phyloP scores from a whole-genome alignment of 192 early-diverging fungal genomes.

The Pilaira anomala region DNA sequence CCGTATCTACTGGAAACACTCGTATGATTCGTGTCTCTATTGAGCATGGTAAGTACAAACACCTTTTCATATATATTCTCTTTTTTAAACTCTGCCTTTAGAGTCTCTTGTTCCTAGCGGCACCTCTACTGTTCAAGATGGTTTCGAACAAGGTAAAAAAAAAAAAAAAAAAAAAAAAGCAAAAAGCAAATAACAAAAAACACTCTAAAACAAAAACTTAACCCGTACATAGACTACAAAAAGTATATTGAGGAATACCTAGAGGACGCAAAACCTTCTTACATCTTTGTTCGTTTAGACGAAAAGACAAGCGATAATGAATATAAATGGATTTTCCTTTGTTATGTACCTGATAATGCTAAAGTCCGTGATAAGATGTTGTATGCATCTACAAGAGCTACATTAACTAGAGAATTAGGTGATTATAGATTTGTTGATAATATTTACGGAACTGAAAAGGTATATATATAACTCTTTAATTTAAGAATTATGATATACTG shows the following conservation, averaged over 20 bases:
- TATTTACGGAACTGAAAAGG: slow-evolving; percentile 73
- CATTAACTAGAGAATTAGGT: slow-evolving; percentile 76
- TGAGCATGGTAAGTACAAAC: slow-evolving; percentile 36
- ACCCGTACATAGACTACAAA: slow-evolving; percentile 53
- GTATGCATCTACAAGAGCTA: slow-evolving; percentile 82
- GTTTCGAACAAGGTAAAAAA: slow-evolving; percentile 42
- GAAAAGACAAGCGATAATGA: slow-evolving; percentile 34
- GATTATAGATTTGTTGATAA: slow-evolving; percentile 78
- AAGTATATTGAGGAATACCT: slow-evolving; percentile 44
- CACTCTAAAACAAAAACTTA: too few species aligned
- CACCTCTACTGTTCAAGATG: slow-evolving; percentile 20
- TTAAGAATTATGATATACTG: neutral
- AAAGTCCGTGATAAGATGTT: slow-evolving; percentile 92
- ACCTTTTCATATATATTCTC: neutral
- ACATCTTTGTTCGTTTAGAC: slow-evolving; percentile 65
- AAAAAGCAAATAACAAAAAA: neutral
- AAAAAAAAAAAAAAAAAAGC: slow-evolving; percentile 7
- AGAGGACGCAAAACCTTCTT: slow-evolving; percentile 55
- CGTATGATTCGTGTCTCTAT: slow-evolving; percentile 50
- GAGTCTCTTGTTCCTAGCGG: slow-evolving; percentile 38
- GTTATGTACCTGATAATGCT: slow-evolving; percentile 79
- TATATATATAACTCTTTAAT: slow-evolving; percentile 35
- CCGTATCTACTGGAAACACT: slow-evolving; percentile 31
- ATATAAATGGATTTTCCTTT: slow-evolving; percentile 70
- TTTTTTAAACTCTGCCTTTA: slow-evolving; percentile 15